Percentiles rank a stretch among this genome's conserved stretches.
These are phyloP conservation scores for Bryoglossum gracile DNA, from an alignment of 495 filamentous ascomycete species.

Conservation along the genomic window DNA sequence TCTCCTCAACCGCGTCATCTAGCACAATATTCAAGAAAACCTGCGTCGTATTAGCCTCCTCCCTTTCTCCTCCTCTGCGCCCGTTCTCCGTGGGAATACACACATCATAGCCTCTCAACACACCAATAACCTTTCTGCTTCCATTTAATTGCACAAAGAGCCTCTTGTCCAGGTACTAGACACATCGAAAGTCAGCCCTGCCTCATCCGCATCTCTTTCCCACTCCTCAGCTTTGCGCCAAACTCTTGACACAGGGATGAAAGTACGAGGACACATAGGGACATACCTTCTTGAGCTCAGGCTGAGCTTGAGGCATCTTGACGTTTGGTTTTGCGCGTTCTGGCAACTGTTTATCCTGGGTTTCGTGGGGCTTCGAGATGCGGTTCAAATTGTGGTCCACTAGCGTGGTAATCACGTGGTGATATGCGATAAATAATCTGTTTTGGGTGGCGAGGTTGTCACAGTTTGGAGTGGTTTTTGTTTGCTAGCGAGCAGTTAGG, in stretches of 20 bases:
- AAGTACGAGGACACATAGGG: no score
- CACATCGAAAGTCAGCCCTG: constrained; percentile 12
- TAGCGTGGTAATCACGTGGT: constrained; percentile 21
- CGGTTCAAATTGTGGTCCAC: constrained; percentile 6
- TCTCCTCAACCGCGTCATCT: constrained; percentile 96
- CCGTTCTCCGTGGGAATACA: constrained; percentile 21
- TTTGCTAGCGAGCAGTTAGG: no score
- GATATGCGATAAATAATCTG: no score
- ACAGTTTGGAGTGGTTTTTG: no score
- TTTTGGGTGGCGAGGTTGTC: no score
- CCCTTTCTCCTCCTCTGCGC: no score
- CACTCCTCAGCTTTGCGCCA: constrained; percentile 15
- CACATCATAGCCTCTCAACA: constrained; percentile 94
- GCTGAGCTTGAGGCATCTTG: constrained; percentile 97
- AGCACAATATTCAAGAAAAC: constrained; percentile 98
- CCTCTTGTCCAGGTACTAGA: constrained; percentile 97
- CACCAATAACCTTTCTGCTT: constrained; percentile 91
- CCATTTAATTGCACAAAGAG: constrained; percentile 97
- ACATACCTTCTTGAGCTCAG: constrained; percentile 92
- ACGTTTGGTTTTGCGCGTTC: constrained; percentile 6
- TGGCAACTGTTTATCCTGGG: not conserved
- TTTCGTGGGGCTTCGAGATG: constrained; percentile 3
- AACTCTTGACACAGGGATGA: not conserved
- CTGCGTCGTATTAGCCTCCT: constrained; percentile 37
- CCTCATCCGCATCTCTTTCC: constrained; percentile 7